Evolutionary conservation across 139 green algal species (phyloP).

Genomic region (Ettlia oleoabundans): DNA sequence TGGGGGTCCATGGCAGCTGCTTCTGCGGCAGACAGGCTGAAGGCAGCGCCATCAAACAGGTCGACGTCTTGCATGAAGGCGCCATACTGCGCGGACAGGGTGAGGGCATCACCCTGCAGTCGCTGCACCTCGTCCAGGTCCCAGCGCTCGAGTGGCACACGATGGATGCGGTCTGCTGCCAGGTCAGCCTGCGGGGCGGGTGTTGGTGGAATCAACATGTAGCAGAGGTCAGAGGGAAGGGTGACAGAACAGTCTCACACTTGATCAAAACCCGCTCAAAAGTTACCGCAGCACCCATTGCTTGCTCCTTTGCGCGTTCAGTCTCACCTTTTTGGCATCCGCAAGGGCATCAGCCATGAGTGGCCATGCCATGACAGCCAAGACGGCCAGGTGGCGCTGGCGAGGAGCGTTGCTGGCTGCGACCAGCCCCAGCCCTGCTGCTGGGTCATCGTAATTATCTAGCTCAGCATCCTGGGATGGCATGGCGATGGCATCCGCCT

Average conservation of each 20-base stretch:
- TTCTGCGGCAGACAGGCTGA: conserved; percentile 65
- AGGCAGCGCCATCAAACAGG: conserved; percentile 63
- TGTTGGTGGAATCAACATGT: background rate
- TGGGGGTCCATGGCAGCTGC: conserved; percentile 79
- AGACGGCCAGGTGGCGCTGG: conserved; percentile 8
- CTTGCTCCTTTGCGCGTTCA: too few relatives aligned
- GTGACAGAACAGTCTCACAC: too few relatives aligned
- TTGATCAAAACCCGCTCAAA: too few relatives aligned
- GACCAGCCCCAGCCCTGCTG: background rate
- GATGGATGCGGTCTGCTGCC: conserved; percentile 33
- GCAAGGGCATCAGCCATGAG: background rate
- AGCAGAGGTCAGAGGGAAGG: background rate
- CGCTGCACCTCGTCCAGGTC: conserved; percentile 46
- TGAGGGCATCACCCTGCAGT: conserved; percentile 19
- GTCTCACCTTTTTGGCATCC: background rate
- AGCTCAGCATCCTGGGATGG: background rate
- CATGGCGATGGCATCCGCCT: background rate
- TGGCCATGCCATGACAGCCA: background rate
- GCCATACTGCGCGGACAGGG: conserved; percentile 51
- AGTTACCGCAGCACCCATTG: too few relatives aligned
- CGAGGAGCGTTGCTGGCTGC: background rate
- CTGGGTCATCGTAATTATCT: background rate
- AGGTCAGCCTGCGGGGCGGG: background rate
- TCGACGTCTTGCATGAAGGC: conserved; percentile 58
- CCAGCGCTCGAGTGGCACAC: conserved; percentile 60